Conservation (phyloP, 2,329 filamentous ascomycete genomes). For the Chaetomiaceae sp. region DNA sequence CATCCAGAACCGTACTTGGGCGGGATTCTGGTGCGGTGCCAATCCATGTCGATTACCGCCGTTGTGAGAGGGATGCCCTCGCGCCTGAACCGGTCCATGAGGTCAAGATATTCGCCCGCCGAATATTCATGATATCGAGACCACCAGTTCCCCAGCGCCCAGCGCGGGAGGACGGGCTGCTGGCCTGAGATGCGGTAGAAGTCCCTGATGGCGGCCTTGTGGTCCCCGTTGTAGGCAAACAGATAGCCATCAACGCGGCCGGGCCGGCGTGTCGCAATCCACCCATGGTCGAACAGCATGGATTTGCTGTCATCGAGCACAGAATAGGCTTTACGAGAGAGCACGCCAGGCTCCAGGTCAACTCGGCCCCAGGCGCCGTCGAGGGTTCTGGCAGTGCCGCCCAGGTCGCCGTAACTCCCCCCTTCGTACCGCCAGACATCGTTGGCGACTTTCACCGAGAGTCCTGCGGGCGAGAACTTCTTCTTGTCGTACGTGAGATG, state of each 20-base stretch:
- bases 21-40: constrained; percentile 51
- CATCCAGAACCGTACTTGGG: constrained; percentile 44
- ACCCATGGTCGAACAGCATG: constrained; percentile 28
- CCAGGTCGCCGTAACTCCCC: constrained; percentile 36
- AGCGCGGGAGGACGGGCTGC: constrained; percentile 32
- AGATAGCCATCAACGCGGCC: constrained; percentile 27
- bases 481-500: constrained; percentile 57
- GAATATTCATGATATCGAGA: constrained; percentile 57
- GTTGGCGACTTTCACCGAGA: constrained; percentile 43
- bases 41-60: constrained; percentile 63
- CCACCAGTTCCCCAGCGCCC: constrained; percentile 63
- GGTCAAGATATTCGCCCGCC: constrained; percentile 49
- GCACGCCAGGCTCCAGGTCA: constrained; percentile 28
- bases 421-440: constrained; percentile 52
- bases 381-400: constrained; percentile 40
- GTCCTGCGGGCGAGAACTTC: constrained; percentile 47
- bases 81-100: constrained; percentile 53
- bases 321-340: constrained; percentile 25
- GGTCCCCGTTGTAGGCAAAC: constrained; percentile 26
- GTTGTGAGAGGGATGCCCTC: constrained; percentile 54
- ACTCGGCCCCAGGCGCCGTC: constrained; percentile 28
- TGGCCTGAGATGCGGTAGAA: constrained; percentile 34
- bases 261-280: constrained; percentile 22
- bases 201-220: constrained; percentile 29
- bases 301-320: constrained; percentile 29